Conservation (phyloP, 139 green algal species). For the Chara braunii region DNA sequence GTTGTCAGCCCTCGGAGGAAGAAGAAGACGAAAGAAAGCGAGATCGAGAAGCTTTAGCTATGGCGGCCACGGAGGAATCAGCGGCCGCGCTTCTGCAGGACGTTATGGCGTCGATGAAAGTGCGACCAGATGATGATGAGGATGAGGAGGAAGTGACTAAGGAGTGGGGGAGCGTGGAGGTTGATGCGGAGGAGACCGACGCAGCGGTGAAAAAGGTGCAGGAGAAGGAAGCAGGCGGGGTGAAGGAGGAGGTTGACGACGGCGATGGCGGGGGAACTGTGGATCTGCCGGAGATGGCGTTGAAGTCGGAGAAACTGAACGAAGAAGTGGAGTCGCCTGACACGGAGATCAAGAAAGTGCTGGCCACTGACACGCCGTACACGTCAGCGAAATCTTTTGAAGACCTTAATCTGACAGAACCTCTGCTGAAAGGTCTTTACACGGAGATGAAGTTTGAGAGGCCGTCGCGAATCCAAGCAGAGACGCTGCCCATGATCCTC, state of each 20-base stretch:
- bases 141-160: no score
- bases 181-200: no score
- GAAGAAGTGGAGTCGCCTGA: constrained; percentile 30
- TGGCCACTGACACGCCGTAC: constrained; percentile 59
- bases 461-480: constrained; percentile 83
- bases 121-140: no score
- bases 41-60: no score
- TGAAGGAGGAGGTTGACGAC: constrained; percentile 8
- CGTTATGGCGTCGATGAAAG: no score
- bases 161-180: no score
- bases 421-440: constrained; percentile 86
- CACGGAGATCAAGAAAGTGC: constrained; percentile 45
- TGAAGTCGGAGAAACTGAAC: constrained; percentile 45
- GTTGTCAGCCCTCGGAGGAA: no score
- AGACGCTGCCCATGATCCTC: constrained; percentile 94
- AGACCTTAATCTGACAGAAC: constrained; percentile 63
- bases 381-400: constrained; percentile 73
- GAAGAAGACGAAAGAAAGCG: no score
- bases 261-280: constrained; percentile 24
- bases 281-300: constrained; percentile 56
- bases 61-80: no score
- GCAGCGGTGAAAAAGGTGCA: no score
- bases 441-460: constrained; percentile 97
- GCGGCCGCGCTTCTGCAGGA: no score
- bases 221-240: no score